Evolutionary conservation across 2,329 filamentous ascomycete species (phyloP), one percentile per base, ranked within the genome.

Genomic region (Xylariales sp.): DNA sequence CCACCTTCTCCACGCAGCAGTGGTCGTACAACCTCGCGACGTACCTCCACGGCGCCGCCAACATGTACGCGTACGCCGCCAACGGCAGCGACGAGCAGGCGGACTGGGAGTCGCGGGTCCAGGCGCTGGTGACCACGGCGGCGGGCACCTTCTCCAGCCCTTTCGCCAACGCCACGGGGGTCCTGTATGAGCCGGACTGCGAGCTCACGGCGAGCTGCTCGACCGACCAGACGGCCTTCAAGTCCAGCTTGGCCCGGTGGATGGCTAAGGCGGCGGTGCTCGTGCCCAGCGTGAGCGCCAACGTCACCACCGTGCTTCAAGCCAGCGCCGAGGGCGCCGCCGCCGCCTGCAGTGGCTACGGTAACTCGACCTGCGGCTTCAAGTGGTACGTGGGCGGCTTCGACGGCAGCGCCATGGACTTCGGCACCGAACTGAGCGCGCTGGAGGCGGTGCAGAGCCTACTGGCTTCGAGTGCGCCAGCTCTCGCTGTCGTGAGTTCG

Each of bases 11-110:
- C 40, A 31, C 37, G 24, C 43, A 61, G 15, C 59, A 67, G 42
- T 72, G 66, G 67, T 60, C 62, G 1, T 65, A 65, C 46, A 69
- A 68, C 47, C 55, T 56, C 18, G 69, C 66, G n/a, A 53, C 58
- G 5, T 63, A 61, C 44, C 49, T 72, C 24, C 55, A 57, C 18
- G 65, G 65, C 14, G 54, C 54, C 1, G 61, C 64, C 8, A 61
- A 63, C 44, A 61, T 67, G 50, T 63, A 56, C 41, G 67, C 67
- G 50, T 63, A 56, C 41, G 67, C 67, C 41, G 53, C 81, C 42
- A 54, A 44, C 33, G 44, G 40, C 5, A 60, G 59, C 27, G 44
- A 37, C 30, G 37, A 33, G 20, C 17, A 43, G n/a, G 38, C 40
- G 5, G 46, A 46, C 19, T 66, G 62, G 62, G 53, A 57, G 41